A percentile compares a stretch with the other conserved stretches of the same genome.
phyloP scores from a whole-genome alignment of 2,329 filamentous ascomycete genomes.

The Emmonsiellopsis sp. region DNA sequence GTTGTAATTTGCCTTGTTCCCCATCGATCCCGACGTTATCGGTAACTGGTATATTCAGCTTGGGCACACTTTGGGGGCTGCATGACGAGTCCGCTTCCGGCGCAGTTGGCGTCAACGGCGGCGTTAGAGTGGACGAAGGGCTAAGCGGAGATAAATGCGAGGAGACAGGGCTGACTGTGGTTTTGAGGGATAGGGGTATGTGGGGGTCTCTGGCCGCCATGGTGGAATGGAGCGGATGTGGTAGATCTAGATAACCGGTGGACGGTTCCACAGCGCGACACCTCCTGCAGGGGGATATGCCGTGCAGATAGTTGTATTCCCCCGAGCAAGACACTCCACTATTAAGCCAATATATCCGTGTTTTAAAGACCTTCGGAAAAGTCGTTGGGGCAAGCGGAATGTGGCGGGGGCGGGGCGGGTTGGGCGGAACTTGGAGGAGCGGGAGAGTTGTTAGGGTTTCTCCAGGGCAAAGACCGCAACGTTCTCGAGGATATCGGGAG shows the following conservation, averaged over 20 bases:
- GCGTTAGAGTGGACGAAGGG: slow-evolving; percentile 18
- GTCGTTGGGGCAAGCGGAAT: too few species aligned
- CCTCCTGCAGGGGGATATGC: too few species aligned
- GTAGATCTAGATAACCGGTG: background rate
- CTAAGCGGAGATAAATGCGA: slow-evolving; percentile 3
- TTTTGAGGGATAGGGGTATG: slow-evolving; percentile 8
- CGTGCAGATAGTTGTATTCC: too few species aligned
- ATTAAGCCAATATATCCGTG: too few species aligned
- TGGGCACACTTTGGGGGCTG: slow-evolving; percentile 4
- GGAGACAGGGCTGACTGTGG: slow-evolving; percentile 7
- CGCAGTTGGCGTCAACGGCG: slow-evolving; percentile 27
- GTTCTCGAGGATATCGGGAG: too few species aligned
- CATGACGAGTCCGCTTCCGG: slow-evolving; percentile 12
- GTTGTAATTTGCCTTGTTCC: background rate
- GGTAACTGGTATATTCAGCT: background rate
- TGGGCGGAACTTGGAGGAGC: too few species aligned
- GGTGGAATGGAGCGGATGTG: background rate
- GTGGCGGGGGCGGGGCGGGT: too few species aligned
- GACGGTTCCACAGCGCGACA: too few species aligned
- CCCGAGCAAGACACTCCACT: too few species aligned
- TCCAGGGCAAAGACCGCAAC: too few species aligned
- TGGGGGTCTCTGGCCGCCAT: slow-evolving; percentile 6
- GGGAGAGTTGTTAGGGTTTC: too few species aligned
- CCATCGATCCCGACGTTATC: background rate
- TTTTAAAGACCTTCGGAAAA: too few species aligned